These are phyloP conservation scores for Ophiostoma piceae DNA, from an alignment of 2,329 filamentous ascomycete genomes.

Conservation along the genomic window DNA sequence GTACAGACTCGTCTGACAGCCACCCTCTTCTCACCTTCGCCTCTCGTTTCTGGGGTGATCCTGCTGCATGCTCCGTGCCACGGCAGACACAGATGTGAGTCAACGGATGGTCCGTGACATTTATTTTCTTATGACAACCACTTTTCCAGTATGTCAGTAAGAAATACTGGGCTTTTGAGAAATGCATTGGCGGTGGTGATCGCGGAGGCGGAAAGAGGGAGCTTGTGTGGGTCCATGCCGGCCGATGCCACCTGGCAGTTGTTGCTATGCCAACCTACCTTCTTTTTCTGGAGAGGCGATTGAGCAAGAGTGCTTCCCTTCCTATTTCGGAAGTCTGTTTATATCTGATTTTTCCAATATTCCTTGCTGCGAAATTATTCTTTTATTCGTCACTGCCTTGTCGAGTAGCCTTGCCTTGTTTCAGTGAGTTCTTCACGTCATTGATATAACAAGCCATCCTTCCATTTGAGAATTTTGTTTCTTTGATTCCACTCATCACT, in stretches of 20 bases:
- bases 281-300: not conserved
- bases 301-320: not conserved
- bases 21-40: not conserved
- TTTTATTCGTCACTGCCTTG: not conserved
- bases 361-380: not conserved
- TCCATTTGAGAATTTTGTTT: not conserved
- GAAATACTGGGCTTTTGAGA: not conserved
- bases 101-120: constrained; percentile 5
- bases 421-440: not conserved
- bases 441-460: not conserved
- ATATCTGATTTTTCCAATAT: constrained; percentile 16
- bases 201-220: not conserved
- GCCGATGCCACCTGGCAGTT: constrained; percentile 20
- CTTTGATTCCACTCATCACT: not conserved
- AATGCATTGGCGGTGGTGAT: constrained; percentile 16
- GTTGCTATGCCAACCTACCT: constrained; percentile 25
- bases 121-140: not conserved
- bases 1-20: too few relatives aligned
- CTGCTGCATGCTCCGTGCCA: constrained; percentile 10
- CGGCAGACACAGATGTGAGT: constrained; percentile 15
- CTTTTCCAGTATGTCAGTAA: too few relatives aligned
- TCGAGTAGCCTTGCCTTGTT: not conserved
- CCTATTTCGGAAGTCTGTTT: constrained; percentile 24
- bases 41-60: constrained; percentile 17
- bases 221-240: constrained; percentile 13